These are phyloP conservation scores for Tetrapisispora arboricola DNA, from an alignment of 805 yeast genomes.

Conservation along the genomic window DNA sequence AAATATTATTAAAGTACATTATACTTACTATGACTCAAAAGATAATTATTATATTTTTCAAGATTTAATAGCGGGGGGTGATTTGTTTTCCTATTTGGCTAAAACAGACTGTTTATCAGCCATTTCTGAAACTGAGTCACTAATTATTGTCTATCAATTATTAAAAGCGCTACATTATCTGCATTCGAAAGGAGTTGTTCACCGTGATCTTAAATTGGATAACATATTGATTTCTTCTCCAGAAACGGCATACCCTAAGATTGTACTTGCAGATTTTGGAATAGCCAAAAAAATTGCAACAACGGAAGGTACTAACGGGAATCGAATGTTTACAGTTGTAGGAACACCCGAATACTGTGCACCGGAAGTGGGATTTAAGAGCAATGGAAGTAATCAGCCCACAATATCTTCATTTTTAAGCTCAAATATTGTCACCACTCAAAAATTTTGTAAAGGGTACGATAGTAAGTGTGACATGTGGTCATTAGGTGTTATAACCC, in stretches of 20 bases:
- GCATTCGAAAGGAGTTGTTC: constrained; percentile 46
- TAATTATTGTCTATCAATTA: constrained; percentile 46
- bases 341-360: constrained; percentile 67
- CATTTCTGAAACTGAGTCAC: constrained; percentile 44
- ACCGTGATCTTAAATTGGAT: constrained; percentile 58
- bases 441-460: constrained; percentile 31
- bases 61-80: constrained; percentile 48
- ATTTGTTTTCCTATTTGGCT: constrained; percentile 44
- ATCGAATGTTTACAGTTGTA: constrained; percentile 41
- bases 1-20: constrained; percentile 38
- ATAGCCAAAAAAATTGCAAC: constrained; percentile 47
- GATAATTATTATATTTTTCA: constrained; percentile 36
- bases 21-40: constrained; percentile 21
- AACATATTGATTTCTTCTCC: constrained; percentile 50
- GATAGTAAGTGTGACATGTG: constrained; percentile 53
- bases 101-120: constrained; percentile 32
- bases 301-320: constrained; percentile 16
- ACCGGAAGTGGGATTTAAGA: constrained; percentile 51
- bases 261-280: constrained; percentile 64
- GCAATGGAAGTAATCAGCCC: constrained; percentile 9
- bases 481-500: constrained; percentile 56
- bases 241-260: constrained; percentile 36
- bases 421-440: background rate
- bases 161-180: constrained; percentile 46
- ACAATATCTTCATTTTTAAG: background rate